Evolutionary conservation across 805 yeast species (phyloP).

Genomic region (Grigorovia yakushimaensis): DNA sequence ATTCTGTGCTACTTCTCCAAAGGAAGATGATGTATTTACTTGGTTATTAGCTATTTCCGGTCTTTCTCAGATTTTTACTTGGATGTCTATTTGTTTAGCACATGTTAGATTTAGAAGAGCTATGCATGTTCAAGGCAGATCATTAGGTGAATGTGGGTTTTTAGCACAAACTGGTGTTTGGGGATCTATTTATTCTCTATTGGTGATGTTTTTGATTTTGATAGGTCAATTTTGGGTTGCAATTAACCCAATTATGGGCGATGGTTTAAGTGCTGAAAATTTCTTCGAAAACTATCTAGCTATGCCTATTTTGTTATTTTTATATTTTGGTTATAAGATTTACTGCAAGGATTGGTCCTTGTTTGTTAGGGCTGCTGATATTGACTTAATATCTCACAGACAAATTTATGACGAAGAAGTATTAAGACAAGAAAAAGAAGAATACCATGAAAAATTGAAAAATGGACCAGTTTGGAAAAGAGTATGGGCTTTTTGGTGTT

Average conservation of each 20-base stretch:
- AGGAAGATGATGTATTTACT: slow-evolving; percentile 47
- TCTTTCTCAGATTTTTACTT: slow-evolving; percentile 51
- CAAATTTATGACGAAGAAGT: slow-evolving; percentile 27
- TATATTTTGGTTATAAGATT: slow-evolving; percentile 37
- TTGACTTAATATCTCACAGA: slow-evolving; percentile 25
- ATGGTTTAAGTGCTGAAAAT: slow-evolving; percentile 30
- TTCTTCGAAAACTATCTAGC: slow-evolving; percentile 41
- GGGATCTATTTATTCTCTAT: slow-evolving; percentile 45
- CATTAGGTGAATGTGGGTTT: slow-evolving; percentile 43
- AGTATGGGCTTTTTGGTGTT: slow-evolving; percentile 28
- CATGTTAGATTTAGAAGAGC: slow-evolving; percentile 54
- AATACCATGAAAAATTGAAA: slow-evolving; percentile 20
- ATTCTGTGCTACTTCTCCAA: slow-evolving; percentile 55
- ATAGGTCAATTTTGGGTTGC: slow-evolving; percentile 62
- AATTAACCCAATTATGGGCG: slow-evolving; percentile 40
- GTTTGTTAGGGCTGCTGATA: slow-evolving; percentile 23
- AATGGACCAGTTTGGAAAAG: slow-evolving; percentile 23
- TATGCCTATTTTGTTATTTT: slow-evolving; percentile 35
- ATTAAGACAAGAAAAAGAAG: slow-evolving; percentile 27
- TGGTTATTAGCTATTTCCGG: slow-evolving; percentile 60
- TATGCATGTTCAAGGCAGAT: slow-evolving; percentile 43
- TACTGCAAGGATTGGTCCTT: slow-evolving; percentile 38
- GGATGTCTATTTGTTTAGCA: slow-evolving; percentile 48
- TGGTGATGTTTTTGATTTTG: slow-evolving; percentile 40
- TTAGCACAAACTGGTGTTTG: slow-evolving; percentile 40